phyloP scores from a whole-genome alignment of 352 stramenopile genomes.

The Globisporangium viniferum region DNA sequence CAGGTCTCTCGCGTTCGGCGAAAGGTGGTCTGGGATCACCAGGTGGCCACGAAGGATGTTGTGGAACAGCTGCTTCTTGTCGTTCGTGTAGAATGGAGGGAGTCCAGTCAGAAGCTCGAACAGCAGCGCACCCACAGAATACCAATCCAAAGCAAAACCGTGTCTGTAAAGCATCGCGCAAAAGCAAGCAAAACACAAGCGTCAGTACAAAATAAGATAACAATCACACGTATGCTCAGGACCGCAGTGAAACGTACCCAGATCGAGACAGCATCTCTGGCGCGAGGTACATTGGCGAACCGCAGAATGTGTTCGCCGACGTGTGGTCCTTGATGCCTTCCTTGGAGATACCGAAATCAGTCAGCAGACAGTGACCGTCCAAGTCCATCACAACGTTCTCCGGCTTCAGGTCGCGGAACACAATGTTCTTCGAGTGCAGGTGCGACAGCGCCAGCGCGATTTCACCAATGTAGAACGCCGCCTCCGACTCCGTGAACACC shows the following conservation, averaged over 20 bases:
- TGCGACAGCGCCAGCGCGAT: slow-evolving; percentile 79
- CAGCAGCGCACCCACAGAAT: slow-evolving; percentile 72
- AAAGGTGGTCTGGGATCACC: slow-evolving; percentile 79
- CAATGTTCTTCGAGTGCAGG: slow-evolving; percentile 85
- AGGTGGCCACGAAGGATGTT: slow-evolving; percentile 85
- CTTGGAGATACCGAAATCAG: slow-evolving; percentile 87
- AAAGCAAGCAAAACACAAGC: not conserved
- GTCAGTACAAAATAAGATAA: not conserved
- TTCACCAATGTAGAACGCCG: slow-evolving; percentile 84
- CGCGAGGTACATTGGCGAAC: slow-evolving; percentile 84
- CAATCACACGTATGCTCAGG: not conserved
- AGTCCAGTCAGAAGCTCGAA: slow-evolving; percentile 83
- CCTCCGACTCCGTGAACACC: slow-evolving; percentile 73
- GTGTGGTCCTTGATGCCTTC: slow-evolving; percentile 86
- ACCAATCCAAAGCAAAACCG: slow-evolving; percentile 84
- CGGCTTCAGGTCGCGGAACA: slow-evolving; percentile 85
- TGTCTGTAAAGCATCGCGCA: slow-evolving; percentile 23
- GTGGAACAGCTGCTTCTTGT: slow-evolving; percentile 90
- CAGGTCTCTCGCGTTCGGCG: slow-evolving; percentile 65
- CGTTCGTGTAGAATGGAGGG: slow-evolving; percentile 86
- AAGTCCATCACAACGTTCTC: slow-evolving; percentile 87
- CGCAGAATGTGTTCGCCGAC: slow-evolving; percentile 84
- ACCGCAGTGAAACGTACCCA: slow-evolving; percentile 24
- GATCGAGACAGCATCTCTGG: slow-evolving; percentile 82
- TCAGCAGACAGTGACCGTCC: slow-evolving; percentile 78